Evolutionary conservation across 257 asterid species (phyloP).

Genomic region (Fraxinus americana): DNA sequence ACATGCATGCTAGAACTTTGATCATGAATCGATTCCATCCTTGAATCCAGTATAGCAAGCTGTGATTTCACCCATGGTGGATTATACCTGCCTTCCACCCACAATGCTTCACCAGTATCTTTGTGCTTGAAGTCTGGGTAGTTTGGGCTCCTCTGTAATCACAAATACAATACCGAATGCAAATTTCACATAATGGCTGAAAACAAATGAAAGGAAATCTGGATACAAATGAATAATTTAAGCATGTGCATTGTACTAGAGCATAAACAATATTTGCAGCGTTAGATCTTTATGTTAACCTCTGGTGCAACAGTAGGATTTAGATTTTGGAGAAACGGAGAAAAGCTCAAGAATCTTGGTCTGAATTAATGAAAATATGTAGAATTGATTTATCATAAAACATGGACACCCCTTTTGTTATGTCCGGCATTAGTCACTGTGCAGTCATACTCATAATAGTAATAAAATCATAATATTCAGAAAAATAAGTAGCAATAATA

Average conservation of each 20-base stretch:
- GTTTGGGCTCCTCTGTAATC: slow-evolving; percentile 81
- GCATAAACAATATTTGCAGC: not conserved
- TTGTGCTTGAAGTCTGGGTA: slow-evolving; percentile 99
- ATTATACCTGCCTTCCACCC: slow-evolving; percentile 84
- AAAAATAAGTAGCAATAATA: not conserved
- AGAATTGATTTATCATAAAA: not conserved
- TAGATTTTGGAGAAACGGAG: not conserved
- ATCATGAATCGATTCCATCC: slow-evolving; percentile 66
- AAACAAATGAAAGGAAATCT: not conserved
- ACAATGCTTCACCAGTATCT: slow-evolving; percentile 89
- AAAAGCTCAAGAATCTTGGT: not conserved
- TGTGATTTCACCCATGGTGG: slow-evolving; percentile 97
- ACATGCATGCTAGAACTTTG: slow-evolving; percentile 50
- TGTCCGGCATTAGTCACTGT: not conserved
- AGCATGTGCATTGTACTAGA: not conserved
- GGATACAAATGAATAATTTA: not conserved
- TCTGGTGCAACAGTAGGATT: not conserved
- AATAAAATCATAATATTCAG: not conserved
- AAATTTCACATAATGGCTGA: not conserved
- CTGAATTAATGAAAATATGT: not conserved
- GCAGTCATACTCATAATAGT: not conserved
- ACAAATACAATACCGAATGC: slow-evolving; percentile 2
- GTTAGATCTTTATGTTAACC: not conserved
- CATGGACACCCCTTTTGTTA: not conserved
- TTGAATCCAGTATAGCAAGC: slow-evolving; percentile 77